Conservation (phyloP, 768 basidiomycete genomes). For the Lentinula edodes region DNA sequence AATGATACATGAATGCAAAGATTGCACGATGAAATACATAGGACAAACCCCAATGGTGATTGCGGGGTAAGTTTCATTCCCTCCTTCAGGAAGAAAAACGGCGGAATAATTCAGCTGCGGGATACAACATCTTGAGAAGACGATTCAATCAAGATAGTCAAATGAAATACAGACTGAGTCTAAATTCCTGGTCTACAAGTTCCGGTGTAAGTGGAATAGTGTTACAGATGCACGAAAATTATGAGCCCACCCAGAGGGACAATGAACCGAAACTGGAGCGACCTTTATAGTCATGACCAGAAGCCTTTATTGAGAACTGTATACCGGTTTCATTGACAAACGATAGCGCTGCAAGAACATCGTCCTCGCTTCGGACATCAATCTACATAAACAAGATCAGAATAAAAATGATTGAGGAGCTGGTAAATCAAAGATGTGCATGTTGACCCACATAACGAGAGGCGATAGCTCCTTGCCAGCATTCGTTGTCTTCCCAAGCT, state of each 20-base stretch:
- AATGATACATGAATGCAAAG: neutral
- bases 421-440: neutral
- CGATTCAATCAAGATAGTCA: neutral
- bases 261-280: slow-evolving; percentile 20
- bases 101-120: slow-evolving; percentile 17
- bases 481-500: slow-evolving; percentile 8
- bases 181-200: slow-evolving; percentile 5
- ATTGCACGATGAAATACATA: neutral
- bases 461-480: slow-evolving; percentile 16
- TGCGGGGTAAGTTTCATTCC: slow-evolving; percentile 10
- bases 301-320: slow-evolving; percentile 21
- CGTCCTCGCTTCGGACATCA: slow-evolving; percentile 13
- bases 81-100: slow-evolving; percentile 15
- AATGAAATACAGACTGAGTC: slow-evolving; percentile 5
- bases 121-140: neutral
- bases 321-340: slow-evolving; percentile 18
- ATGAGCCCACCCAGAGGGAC: slow-evolving; percentile 18
- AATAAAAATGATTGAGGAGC: neutral
- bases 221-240: neutral
- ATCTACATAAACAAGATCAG: slow-evolving; percentile 11
- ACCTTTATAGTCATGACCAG: slow-evolving; percentile 25
- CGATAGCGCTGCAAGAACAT: slow-evolving; percentile 16
- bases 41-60: slow-evolving; percentile 22
- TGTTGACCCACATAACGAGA: slow-evolving; percentile 13
- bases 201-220: neutral